Evolutionary conservation across 305 asterid genomes (phyloP), one percentile per base, ranked within the genome.

Genomic region (Lippia alba): DNA sequence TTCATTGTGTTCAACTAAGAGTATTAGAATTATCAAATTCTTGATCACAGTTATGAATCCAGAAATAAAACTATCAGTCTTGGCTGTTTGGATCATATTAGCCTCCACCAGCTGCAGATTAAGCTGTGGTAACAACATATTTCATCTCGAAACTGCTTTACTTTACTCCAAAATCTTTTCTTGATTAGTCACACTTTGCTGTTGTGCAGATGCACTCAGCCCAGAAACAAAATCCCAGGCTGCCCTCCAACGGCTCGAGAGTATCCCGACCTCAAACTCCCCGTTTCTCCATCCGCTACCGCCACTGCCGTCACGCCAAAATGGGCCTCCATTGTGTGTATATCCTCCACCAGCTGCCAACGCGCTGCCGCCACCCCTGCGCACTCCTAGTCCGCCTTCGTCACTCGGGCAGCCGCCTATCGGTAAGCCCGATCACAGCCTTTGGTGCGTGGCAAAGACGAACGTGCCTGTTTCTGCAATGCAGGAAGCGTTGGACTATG

Each of bases 371-470:
- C 49, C 14, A 0, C 0, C 68, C 7, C 0, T 7, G 6, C 19
- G 9, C 67, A 40, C 15, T 4, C 67, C 56, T 8, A 30, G 30
- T n/a, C 70, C 61, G 18, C 61, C 66, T 24, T 24, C 30, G 17
- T 56, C 74, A 10, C 8, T 70, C 2, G 5, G 48, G 4, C 5
- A 33, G 5, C 34, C 70, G 9, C 73, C 80, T 4, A 3, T 14
- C 32, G 14, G 69, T 12, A 61, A 56, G 6, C 78, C 75, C 4
- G 81, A 67, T 12, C 72, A 68, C 58, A 59, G 20, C 20, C 50
- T 16, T 24, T 76, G 83, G 83, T 80, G 84, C 51, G 84, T 80
- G 73, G 82, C 75, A 3, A 77, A 70, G 70, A 36, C 74, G 1
- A 36, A 63, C 2, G 66, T 41, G 60, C n/a, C 75, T 0, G 54